Base-by-base conservation (phyloP, 2,329 filamentous ascomycete genomes). In the Exophiala viscosa region DNA sequence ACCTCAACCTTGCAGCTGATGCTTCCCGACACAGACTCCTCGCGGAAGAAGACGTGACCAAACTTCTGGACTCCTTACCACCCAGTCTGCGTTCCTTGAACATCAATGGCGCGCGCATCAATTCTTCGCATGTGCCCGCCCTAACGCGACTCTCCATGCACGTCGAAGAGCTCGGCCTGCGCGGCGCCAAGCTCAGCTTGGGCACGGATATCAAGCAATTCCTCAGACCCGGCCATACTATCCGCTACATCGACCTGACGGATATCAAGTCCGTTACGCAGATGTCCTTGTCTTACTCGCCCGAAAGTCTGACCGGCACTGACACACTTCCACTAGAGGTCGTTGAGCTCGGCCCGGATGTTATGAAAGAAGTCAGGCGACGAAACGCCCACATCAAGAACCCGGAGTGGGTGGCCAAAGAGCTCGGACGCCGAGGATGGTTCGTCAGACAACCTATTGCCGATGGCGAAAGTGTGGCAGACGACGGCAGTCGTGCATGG, bases 171-270 rank as follows among this genome's bases (percentile, higher is more conserved):
- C 76, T 93, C 15, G 84, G 87, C 5, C 69, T 92, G 11, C 87
- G 86, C 36, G 83, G 85, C 28, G 74, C 76, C 5, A 79, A 86
- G 36, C 71, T 92, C 43, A 78, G 80, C 10, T 75, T 88, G 40
- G 47, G 46, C 31, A 69, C 73, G 47, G 85, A 90, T 58, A 76
- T 91, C 53, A 83, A 86, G 64, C 72, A 75, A 10, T 77, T 77
- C n/a, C 84, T 89, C 60, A 61, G 54, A 31, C 13, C 38, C 45
- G 18, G 35, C 32, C 38, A 34, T 55, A 79, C 79, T 23, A 76
- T 93, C 18, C 84, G 82, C 63, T 93, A 90, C 67, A 74, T 93
- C 48, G 88, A 92, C 64, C 79, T 91, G 41, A 88, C 85, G 36
- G 86, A 88, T 65, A 82, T 89, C 55, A 76, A 80, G 45, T 67